phyloP scores from a whole-genome alignment of 176 grass and related monocot genomes.

The Olyra latifolia region DNA sequence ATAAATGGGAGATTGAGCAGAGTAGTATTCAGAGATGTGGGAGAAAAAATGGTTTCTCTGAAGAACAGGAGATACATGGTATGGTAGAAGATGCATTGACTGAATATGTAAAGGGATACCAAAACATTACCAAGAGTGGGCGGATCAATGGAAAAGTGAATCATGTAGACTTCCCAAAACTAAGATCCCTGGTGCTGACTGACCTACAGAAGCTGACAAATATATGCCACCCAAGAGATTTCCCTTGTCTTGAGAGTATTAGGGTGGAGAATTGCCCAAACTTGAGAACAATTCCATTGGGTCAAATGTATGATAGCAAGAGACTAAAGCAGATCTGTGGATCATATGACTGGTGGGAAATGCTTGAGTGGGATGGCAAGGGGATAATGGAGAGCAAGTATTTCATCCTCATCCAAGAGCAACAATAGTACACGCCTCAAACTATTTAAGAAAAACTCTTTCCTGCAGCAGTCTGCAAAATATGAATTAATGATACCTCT shows the following conservation, averaged over 20 bases:
- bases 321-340: slow-evolving; percentile 68
- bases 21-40: background rate
- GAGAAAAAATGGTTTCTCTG: slow-evolving; percentile 15
- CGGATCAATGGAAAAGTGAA: slow-evolving; percentile 2
- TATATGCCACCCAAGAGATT: slow-evolving; percentile 53
- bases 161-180: slow-evolving; percentile 39
- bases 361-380: slow-evolving; percentile 26
- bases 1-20: background rate
- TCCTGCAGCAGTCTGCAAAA: background rate
- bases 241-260: slow-evolving; percentile 61
- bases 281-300: slow-evolving; percentile 45
- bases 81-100: slow-evolving; percentile 31
- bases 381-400: slow-evolving; percentile 34
- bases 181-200: slow-evolving; percentile 52
- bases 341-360: slow-evolving; percentile 52
- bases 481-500: background rate
- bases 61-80: slow-evolving; percentile 39
- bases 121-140: background rate
- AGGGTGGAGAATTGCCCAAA: slow-evolving; percentile 52
- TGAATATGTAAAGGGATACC: slow-evolving; percentile 20
- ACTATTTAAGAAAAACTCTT: background rate
- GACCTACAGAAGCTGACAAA: slow-evolving; percentile 44
- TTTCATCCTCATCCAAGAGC: slow-evolving; percentile 44
- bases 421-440: slow-evolving; percentile 18
- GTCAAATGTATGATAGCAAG: slow-evolving; percentile 6